These are phyloP conservation scores for Cladophialophora chaetospira DNA, from an alignment of 2,329 filamentous ascomycete species.

Conservation along the genomic window DNA sequence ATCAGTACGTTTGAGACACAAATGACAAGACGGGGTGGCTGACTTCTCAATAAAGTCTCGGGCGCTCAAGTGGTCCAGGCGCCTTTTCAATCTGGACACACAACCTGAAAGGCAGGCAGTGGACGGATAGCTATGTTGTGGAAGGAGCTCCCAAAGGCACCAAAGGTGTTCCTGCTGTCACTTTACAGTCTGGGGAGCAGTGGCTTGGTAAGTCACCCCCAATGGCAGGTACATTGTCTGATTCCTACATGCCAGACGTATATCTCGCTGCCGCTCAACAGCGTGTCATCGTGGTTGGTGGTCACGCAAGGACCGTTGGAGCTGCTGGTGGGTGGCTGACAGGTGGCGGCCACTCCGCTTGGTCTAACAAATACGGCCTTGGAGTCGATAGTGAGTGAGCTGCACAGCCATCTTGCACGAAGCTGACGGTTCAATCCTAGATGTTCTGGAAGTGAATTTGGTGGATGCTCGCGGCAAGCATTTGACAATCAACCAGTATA, in stretches of 20 bases:
- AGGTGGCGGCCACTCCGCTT: slow-evolving; percentile 36
- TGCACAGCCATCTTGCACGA: not conserved
- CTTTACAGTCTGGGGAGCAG: slow-evolving; percentile 36
- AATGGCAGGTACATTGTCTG: not conserved
- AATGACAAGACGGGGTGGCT: not conserved
- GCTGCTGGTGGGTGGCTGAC: slow-evolving; percentile 36
- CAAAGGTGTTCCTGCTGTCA: slow-evolving; percentile 33
- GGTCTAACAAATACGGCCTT: slow-evolving; percentile 34
- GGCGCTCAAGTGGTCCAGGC: slow-evolving; percentile 34
- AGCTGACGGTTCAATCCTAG: slow-evolving; percentile 12
- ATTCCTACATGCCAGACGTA: slow-evolving; percentile 27
- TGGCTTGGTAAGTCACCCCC: slow-evolving; percentile 27
- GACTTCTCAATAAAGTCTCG: slow-evolving; percentile 24
- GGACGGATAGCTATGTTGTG: slow-evolving; percentile 32
- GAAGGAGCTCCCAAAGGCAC: slow-evolving; percentile 27
- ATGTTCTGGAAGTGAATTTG: slow-evolving; percentile 33
- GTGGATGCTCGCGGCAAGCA: slow-evolving; percentile 30
- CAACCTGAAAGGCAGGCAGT: slow-evolving; percentile 35
- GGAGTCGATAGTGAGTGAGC: slow-evolving; percentile 34
- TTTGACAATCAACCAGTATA: slow-evolving; percentile 33
- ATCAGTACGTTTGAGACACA: slow-evolving; percentile 29
- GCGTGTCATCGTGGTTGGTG: slow-evolving; percentile 34
- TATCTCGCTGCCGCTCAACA: slow-evolving; percentile 33
- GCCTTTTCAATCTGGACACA: slow-evolving; percentile 38
- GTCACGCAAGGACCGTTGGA: slow-evolving; percentile 35